These are phyloP conservation scores for Rubia yunnanensis DNA, from an alignment of 257 asterid genomes.

Conservation along the genomic window DNA sequence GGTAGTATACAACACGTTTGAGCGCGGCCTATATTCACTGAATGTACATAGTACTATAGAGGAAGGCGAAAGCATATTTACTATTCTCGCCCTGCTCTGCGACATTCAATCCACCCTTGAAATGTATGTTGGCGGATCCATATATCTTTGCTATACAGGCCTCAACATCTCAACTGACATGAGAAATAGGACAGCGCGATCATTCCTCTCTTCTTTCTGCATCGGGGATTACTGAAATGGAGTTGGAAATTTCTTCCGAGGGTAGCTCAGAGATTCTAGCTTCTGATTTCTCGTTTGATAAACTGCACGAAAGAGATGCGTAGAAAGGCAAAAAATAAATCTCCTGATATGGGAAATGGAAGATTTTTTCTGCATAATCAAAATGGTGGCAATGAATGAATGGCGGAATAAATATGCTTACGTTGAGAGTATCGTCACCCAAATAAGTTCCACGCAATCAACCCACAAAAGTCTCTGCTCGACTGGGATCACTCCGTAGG, in stretches of 20 bases:
- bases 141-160: background rate
- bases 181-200: background rate
- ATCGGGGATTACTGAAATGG: slow-evolving; percentile 20
- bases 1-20: too few relatives aligned
- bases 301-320: slow-evolving; percentile 31
- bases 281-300: slow-evolving; percentile 84
- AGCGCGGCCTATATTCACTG: too few relatives aligned
- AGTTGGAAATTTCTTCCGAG: slow-evolving; percentile 32
- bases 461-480: slow-evolving; percentile 52
- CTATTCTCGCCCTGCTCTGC: background rate
- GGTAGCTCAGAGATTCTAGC: slow-evolving; percentile 53
- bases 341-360: background rate
- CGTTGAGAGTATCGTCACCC: slow-evolving; percentile 53
- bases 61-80: background rate
- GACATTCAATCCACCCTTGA: background rate
- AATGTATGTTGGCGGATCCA: background rate
- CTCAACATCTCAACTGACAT: slow-evolving; percentile 6
- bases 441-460: slow-evolving; percentile 44
- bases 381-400: background rate
- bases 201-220: background rate
- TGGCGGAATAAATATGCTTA: too few relatives aligned
- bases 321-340: background rate
- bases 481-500: slow-evolving; percentile 39
- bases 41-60: background rate
- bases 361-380: background rate